Evolutionary conservation across 1,284 basidiomycete genomes (phyloP).

Genomic region (Rhizopogon parksii): DNA sequence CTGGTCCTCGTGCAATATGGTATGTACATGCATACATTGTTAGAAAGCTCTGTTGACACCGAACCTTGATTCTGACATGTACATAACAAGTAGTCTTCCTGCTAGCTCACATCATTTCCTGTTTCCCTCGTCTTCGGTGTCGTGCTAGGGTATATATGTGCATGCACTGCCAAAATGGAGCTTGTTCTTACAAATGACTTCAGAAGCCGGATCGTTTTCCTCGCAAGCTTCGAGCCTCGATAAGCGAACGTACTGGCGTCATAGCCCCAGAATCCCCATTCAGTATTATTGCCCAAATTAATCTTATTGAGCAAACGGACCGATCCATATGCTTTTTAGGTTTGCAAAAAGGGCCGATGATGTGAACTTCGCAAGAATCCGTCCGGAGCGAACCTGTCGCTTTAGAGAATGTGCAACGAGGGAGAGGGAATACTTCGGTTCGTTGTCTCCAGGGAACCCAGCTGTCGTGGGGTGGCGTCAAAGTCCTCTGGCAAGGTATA

Average conservation of each 20-base stretch:
- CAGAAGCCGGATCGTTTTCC: constrained; percentile 7
- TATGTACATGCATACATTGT: neutral
- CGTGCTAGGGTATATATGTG: neutral
- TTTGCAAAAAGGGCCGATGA: neutral
- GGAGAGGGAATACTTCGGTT: neutral
- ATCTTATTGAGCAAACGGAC: neutral
- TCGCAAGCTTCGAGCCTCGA: constrained; percentile 9
- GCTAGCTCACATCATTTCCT: neutral
- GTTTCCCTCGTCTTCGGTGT: neutral
- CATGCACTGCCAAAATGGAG: neutral
- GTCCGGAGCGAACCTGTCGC: neutral
- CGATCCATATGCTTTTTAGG: constrained; percentile 1
- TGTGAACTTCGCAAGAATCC: neutral
- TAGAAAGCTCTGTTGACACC: neutral
- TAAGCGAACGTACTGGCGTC: neutral
- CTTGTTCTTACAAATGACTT: neutral
- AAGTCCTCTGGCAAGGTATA: neutral
- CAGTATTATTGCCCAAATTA: neutral
- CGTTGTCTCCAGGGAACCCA: neutral
- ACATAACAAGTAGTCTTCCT: constrained; percentile 1
- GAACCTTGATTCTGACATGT: constrained; percentile 2
- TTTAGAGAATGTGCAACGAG: neutral
- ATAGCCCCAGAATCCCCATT: constrained; percentile 2
- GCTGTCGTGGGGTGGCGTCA: neutral
- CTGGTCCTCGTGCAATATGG: neutral